These are phyloP conservation scores for Dendrobium chrysotoxum DNA, from an alignment of 106 monocot genomes.

Conservation along the genomic window DNA sequence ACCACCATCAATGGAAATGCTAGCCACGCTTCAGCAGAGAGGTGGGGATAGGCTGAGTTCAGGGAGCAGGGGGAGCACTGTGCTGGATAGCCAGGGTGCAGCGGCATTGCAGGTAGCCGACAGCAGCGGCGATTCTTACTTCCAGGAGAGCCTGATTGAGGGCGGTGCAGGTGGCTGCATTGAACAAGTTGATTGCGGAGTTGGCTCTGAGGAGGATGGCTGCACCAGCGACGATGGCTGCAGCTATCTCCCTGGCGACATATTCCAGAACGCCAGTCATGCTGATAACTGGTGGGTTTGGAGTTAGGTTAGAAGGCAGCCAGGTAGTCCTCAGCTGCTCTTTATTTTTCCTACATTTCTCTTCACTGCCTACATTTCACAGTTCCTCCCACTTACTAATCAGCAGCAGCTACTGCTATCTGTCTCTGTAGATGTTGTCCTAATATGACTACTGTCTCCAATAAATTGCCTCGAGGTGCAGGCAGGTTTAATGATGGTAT, in stretches of 20 bases:
- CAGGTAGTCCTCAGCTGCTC: background rate
- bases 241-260: constrained; percentile 18
- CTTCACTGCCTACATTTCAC: background rate
- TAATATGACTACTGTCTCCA: background rate
- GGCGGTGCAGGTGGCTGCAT: constrained; percentile 8
- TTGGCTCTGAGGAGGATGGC: constrained; percentile 41
- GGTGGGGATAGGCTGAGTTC: constrained; percentile 34
- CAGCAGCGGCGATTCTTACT: constrained; percentile 48
- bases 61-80: constrained; percentile 23
- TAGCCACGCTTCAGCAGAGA: constrained; percentile 17
- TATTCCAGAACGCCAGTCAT: constrained; percentile 12
- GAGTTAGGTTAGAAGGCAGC: background rate
- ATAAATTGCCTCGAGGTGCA: background rate
- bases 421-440: too few species aligned
- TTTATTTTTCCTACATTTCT: background rate
- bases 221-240: constrained; percentile 49
- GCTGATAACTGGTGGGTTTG: constrained; percentile 20
- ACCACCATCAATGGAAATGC: background rate
- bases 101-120: constrained; percentile 29
- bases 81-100: constrained; percentile 9
- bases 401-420: background rate
- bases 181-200: background rate
- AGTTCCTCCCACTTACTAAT: too few species aligned
- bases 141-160: constrained; percentile 29
- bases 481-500: background rate